Conservation (phyloP, 139 green algal genomes). For the Micractinium conductrix region DNA sequence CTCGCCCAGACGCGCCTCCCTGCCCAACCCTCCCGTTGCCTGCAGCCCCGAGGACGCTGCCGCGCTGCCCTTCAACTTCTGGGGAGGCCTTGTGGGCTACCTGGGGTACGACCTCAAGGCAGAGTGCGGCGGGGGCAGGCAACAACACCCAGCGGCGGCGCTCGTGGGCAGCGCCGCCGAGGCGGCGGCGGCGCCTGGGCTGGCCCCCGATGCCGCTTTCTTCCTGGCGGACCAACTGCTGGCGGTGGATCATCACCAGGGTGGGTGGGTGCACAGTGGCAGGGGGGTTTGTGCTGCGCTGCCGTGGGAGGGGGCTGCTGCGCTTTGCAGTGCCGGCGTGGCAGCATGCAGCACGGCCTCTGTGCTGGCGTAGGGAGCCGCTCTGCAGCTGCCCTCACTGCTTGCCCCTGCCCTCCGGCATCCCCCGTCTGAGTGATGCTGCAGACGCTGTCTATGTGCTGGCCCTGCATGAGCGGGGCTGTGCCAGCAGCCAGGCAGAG, state of each 20-base stretch:
- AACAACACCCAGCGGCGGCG: too few species aligned
- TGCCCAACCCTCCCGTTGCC: too few species aligned
- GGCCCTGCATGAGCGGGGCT: slow-evolving; percentile 48
- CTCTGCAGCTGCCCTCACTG: too few species aligned
- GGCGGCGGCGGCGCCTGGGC: slow-evolving; percentile 19
- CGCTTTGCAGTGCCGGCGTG: too few species aligned
- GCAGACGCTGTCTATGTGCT: slow-evolving; percentile 73
- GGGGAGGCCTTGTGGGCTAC: slow-evolving; percentile 93
- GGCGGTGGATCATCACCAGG: slow-evolving; percentile 80
- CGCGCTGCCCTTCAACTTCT: slow-evolving; percentile 94
- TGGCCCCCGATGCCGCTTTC: slow-evolving; percentile 85
- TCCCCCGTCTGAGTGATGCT: too few species aligned
- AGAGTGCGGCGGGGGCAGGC: slow-evolving; percentile 68
- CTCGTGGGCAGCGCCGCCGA: slow-evolving; percentile 22
- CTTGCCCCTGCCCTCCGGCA: too few species aligned
- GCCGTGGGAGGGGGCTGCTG: too few species aligned
- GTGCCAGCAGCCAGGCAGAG: neutral
- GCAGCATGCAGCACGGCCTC: too few species aligned
- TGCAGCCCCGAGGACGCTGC: slow-evolving; percentile 12
- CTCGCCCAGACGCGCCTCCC: too few species aligned
- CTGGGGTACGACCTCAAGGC: slow-evolving; percentile 97
- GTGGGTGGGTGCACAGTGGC: slow-evolving; percentile 39
- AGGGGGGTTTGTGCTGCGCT: too few species aligned
- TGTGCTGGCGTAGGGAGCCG: too few species aligned
- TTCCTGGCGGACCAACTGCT: slow-evolving; percentile 90